phyloP scores from a whole-genome alignment of 2,329 filamentous ascomycete genomes.

The Plenodomus tracheiphilus region DNA sequence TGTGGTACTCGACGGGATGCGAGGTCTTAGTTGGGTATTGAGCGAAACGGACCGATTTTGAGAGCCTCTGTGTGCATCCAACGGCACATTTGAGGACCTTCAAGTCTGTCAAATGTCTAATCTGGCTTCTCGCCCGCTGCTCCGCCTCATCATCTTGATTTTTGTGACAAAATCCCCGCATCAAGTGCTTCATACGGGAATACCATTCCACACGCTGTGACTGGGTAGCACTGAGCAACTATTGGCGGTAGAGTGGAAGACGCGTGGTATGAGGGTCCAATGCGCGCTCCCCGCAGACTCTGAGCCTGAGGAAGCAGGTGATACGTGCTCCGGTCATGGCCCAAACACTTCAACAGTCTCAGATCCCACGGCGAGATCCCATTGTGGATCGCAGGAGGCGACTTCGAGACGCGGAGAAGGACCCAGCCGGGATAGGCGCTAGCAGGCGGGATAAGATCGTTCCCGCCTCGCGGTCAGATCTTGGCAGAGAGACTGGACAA shows the following conservation, averaged over 20 bases:
- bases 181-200: neutral
- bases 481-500: constrained; percentile 15
- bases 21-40: constrained; percentile 10
- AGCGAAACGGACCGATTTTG: constrained; percentile 10
- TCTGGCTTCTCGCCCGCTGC: neutral
- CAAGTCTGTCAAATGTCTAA: neutral
- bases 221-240: constrained; percentile 11
- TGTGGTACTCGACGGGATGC: constrained; percentile 14
- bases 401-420: constrained; percentile 31
- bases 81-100: neutral
- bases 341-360: constrained; percentile 25
- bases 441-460: constrained; percentile 22
- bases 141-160: neutral
- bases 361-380: constrained; percentile 14
- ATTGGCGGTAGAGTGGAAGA: constrained; percentile 8
- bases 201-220: neutral
- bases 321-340: constrained; percentile 32
- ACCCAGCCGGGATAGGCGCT: constrained; percentile 9
- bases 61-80: constrained; percentile 1
- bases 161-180: neutral
- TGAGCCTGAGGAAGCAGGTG: constrained; percentile 17
- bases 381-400: constrained; percentile 16
- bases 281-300: constrained; percentile 13
- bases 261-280: constrained; percentile 11
- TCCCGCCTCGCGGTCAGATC: constrained; percentile 7